Percentiles rank a stretch among this genome's conserved stretches.
Evolutionary conservation across 148 eudicot genomes (phyloP).

Genomic region (Persicaria tinctoria): DNA sequence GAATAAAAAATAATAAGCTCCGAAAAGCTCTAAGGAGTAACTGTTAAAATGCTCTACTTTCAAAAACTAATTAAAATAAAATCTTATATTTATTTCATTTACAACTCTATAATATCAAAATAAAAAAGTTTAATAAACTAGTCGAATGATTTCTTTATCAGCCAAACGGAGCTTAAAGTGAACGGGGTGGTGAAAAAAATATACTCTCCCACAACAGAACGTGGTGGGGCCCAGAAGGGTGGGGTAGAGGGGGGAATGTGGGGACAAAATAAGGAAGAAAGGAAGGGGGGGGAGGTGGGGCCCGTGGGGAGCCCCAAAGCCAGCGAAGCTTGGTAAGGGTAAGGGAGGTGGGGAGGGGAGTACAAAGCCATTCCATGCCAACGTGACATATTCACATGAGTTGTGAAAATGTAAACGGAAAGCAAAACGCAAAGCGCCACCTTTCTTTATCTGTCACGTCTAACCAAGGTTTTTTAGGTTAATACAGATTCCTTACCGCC

Average conservation of each 20-base stretch:
- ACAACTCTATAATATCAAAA: too few relatives aligned
- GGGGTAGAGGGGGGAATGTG: not conserved
- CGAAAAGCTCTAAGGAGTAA: too few relatives aligned
- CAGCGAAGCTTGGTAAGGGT: not conserved
- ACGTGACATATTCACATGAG: conserved; percentile 11
- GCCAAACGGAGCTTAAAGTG: too few relatives aligned
- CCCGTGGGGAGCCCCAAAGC: conserved; percentile 3
- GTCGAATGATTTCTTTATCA: too few relatives aligned
- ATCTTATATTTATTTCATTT: too few relatives aligned
- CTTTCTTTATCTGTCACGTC: conserved; percentile 10
- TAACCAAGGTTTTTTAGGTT: not conserved
- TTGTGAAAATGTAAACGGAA: not conserved
- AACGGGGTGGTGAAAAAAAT: not conserved
- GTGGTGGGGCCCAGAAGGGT: not conserved
- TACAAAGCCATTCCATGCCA: not conserved
- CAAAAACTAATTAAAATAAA: too few relatives aligned
- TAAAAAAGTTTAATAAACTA: too few relatives aligned
- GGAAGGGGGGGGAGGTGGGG: not conserved
- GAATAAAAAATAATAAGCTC: too few relatives aligned
- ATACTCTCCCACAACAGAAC: not conserved
- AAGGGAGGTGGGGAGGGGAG: not conserved
- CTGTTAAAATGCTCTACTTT: too few relatives aligned
- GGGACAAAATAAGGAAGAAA: not conserved
- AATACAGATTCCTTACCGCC: not conserved
- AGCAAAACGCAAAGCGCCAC: not conserved